A percentile compares a stretch with the other conserved stretches of the same genome.
Conservation (phyloP, 352 stramenopile genomes). For the Elongisporangium anandrum region DNA sequence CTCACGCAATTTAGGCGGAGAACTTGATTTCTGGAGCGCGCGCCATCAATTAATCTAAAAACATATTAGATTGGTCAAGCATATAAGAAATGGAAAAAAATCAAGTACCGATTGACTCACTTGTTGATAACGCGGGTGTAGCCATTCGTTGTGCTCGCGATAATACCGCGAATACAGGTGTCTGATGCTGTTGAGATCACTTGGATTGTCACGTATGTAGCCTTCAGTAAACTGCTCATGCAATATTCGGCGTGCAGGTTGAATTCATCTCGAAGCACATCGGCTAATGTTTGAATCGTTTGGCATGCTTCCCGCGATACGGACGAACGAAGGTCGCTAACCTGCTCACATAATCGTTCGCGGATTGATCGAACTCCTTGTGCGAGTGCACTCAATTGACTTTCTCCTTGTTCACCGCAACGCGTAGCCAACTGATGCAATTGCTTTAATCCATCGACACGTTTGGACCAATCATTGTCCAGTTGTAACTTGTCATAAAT, state of each 20-base stretch:
- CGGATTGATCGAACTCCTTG: constrained; percentile 48
- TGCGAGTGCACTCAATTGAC: constrained; percentile 20
- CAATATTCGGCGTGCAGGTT: constrained; percentile 72
- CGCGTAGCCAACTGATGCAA: constrained; percentile 51
- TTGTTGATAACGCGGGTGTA: constrained; percentile 71
- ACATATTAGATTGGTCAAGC: neutral
- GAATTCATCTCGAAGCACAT: constrained; percentile 64
- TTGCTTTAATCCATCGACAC: constrained; percentile 61
- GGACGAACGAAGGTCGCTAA: constrained; percentile 72
- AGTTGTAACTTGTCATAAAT: constrained; percentile 55
- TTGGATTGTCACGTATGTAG: constrained; percentile 85
- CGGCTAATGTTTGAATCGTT: constrained; percentile 62
- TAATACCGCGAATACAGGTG: constrained; percentile 64
- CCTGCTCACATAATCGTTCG: constrained; percentile 65
- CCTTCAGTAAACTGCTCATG: constrained; percentile 69
- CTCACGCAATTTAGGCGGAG: constrained; percentile 63
- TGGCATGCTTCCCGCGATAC: constrained; percentile 72
- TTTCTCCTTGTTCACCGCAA: constrained; percentile 33
- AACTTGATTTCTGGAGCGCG: constrained; percentile 69
- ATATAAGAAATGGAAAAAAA: neutral
- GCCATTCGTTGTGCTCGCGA: constrained; percentile 68
- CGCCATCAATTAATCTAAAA: constrained; percentile 67
- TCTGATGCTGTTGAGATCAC: constrained; percentile 78
- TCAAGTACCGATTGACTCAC: constrained; percentile 20
- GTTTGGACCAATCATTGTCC: constrained; percentile 75